Base-by-base conservation (phyloP, 129 eudicot genomes). In the Heracleum sosnowskyi region DNA sequence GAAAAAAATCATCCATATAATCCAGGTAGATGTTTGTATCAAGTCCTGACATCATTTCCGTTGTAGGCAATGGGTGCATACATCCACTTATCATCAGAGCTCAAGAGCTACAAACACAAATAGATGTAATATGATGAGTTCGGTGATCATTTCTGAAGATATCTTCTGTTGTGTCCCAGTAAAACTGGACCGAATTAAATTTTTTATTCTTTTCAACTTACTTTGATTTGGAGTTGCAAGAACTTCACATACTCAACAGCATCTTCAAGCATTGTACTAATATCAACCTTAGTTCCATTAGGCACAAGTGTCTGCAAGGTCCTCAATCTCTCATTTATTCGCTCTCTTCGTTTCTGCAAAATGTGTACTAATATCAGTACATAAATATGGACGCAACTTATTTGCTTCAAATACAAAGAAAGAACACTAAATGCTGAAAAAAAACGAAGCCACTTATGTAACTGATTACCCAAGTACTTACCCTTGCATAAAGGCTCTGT, bases 401-500 rank as follows among this genome's bases (percentile, higher is more conserved):
- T 9, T 10, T 10, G 12, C 13, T 0, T 28, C n/a, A n/a, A 13
- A 17, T 0, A 3, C 44, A 16, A 35, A 7, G 9, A 5, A 1
- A 12, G 2, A 35, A 28, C 0, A 69, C 11, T 18, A 17, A 20
- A 57, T 57, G 31, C 24, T 57, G 11, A n/a, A n/a, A n/a, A 22
- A 57, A 26, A 7, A 10, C 13, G 11, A 1, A 11, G 15, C 2
- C 33, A 4, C 11, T 2, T 10, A 60, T 28, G 35, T 26, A 63
- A 63, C 35, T 26, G 15, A 28, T 26, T 73, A 37, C 22, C 0
- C 0, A 13, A 42, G 34, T 26, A 74, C 8, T 37, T 84, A 91
- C 97, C 89, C 92, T 85, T 24, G 97, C 97, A 71, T 91, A 91
- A 42, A 91, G 88, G 82, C 95, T 89, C 75, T 89, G 97, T n/a